phyloP scores from a whole-genome alignment of 1,284 basidiomycete species.

The Fomitopsis pinicola region DNA sequence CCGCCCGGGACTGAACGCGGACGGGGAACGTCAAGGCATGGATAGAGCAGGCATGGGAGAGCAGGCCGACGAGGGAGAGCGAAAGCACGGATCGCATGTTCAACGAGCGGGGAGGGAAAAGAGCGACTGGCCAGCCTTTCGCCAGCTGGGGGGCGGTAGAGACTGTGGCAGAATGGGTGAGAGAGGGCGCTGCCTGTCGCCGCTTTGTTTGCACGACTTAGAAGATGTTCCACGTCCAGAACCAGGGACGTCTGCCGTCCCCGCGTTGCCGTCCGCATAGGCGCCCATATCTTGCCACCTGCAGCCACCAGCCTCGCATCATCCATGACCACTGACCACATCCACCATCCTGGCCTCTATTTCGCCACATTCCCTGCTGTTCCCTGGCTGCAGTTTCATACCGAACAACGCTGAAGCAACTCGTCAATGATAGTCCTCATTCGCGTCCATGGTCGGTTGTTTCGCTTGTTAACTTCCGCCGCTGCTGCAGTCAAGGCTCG shows the following conservation, averaged over 20 bases:
- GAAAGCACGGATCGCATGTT: slow-evolving; percentile 45
- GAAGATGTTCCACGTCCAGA: not conserved
- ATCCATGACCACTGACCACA: too few species aligned
- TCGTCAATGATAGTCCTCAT: too few species aligned
- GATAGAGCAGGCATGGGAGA: slow-evolving; percentile 31
- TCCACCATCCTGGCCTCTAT: too few species aligned
- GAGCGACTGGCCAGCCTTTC: slow-evolving; percentile 9
- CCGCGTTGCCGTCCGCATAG: not conserved
- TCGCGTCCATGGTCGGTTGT: too few species aligned
- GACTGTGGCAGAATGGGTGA: not conserved
- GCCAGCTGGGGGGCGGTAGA: not conserved
- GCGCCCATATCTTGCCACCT: not conserved
- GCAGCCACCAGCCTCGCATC: too few species aligned
- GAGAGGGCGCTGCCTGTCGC: not conserved
- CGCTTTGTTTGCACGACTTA: too few species aligned
- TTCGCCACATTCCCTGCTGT: too few species aligned
- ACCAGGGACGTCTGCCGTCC: not conserved
- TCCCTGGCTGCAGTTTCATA: too few species aligned
- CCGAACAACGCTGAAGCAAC: too few species aligned
- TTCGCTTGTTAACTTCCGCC: too few species aligned
- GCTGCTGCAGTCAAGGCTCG: too few species aligned
- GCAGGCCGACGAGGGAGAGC: slow-evolving; percentile 41
- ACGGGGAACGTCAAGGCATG: slow-evolving; percentile 47
- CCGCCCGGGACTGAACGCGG: slow-evolving; percentile 27
- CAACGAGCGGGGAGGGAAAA: slow-evolving; percentile 17